phyloP scores from a whole-genome alignment of 495 filamentous ascomycete genomes.

The Neurospora sp. region DNA sequence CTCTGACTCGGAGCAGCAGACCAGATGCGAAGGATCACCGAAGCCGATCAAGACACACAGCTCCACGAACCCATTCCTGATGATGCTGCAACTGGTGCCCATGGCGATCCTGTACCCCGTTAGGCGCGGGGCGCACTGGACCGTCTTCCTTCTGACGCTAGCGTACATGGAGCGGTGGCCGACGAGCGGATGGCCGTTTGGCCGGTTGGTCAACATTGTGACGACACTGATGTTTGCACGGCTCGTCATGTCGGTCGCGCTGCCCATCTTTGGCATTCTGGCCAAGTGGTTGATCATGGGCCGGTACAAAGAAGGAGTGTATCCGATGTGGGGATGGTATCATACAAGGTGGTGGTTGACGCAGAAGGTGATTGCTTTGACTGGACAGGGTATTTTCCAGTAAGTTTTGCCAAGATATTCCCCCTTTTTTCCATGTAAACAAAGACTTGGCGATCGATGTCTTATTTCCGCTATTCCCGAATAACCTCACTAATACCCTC shows the following conservation, averaged over 20 bases:
- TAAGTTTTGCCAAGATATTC: background rate
- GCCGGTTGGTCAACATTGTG: slow-evolving; percentile 26
- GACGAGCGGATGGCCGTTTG: slow-evolving; percentile 15
- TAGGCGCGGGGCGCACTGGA: slow-evolving; percentile 30
- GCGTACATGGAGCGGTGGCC: slow-evolving; percentile 14
- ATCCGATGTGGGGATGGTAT: slow-evolving; percentile 39
- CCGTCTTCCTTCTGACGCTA: slow-evolving; percentile 25
- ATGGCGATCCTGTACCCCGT: slow-evolving; percentile 26
- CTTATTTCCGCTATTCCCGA: background rate
- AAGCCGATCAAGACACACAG: slow-evolving; percentile 20
- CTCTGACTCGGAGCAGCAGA: background rate
- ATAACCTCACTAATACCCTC: background rate
- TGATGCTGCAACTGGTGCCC: slow-evolving; percentile 31
- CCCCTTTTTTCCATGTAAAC: background rate
- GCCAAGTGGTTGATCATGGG: slow-evolving; percentile 38
- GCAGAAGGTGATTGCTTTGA: slow-evolving; percentile 30
- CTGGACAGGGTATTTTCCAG: slow-evolving; percentile 29
- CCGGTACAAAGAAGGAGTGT: slow-evolving; percentile 30
- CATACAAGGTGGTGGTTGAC: slow-evolving; percentile 41
- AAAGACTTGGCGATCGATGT: background rate
- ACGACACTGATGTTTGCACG: slow-evolving; percentile 22
- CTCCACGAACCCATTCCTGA: slow-evolving; percentile 27
- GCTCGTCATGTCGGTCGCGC: slow-evolving; percentile 12
- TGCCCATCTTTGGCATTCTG: slow-evolving; percentile 26
- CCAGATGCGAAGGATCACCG: background rate